A percentile compares a stretch with the other conserved stretches of the same genome.
phyloP scores from a whole-genome alignment of 495 filamentous ascomycete species.

The Xylaria scruposa region DNA sequence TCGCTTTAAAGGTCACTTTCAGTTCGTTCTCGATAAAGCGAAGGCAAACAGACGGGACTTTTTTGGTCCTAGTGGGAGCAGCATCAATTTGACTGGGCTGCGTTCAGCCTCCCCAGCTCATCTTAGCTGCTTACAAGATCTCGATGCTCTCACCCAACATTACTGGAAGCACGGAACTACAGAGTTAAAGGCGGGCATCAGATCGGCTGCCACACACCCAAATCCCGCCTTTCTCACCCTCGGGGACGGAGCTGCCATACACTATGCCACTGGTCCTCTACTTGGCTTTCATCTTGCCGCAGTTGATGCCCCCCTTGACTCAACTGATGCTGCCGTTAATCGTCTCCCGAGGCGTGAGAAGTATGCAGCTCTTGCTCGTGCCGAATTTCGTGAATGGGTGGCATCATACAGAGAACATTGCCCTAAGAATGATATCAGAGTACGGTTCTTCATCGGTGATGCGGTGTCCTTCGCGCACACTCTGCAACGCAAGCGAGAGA shows the following conservation, averaged over 20 bases:
- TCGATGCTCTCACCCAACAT: slow-evolving; percentile 30
- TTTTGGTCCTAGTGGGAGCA: too few relatives aligned
- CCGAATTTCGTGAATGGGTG: slow-evolving; percentile 15
- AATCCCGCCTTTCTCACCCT: slow-evolving; percentile 46
- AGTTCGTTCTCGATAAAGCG: neutral
- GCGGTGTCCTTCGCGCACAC: slow-evolving; percentile 55
- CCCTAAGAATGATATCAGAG: slow-evolving; percentile 28
- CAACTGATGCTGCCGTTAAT: slow-evolving; percentile 50
- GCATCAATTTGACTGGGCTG: slow-evolving; percentile 7
- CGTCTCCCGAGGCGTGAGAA: slow-evolving; percentile 25
- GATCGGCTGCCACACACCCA: slow-evolving; percentile 30
- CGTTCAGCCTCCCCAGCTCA: slow-evolving; percentile 1
- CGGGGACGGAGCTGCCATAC: slow-evolving; percentile 26
- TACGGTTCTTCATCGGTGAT: slow-evolving; percentile 55
- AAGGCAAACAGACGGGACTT: neutral
- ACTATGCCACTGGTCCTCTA: slow-evolving; percentile 38
- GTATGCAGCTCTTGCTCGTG: slow-evolving; percentile 10
- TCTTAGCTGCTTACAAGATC: slow-evolving; percentile 26
- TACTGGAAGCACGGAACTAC: slow-evolving; percentile 30
- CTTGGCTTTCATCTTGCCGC: slow-evolving; percentile 38
- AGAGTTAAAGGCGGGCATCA: slow-evolving; percentile 19
- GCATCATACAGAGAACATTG: slow-evolving; percentile 27
- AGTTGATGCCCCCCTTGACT: slow-evolving; percentile 52
- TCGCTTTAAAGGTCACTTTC: slow-evolving; percentile 27
- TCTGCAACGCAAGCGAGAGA: slow-evolving; percentile 43